Evolutionary conservation across 164 flowering plant species (phyloP).

Genomic region (Tinospora cordifolia): DNA sequence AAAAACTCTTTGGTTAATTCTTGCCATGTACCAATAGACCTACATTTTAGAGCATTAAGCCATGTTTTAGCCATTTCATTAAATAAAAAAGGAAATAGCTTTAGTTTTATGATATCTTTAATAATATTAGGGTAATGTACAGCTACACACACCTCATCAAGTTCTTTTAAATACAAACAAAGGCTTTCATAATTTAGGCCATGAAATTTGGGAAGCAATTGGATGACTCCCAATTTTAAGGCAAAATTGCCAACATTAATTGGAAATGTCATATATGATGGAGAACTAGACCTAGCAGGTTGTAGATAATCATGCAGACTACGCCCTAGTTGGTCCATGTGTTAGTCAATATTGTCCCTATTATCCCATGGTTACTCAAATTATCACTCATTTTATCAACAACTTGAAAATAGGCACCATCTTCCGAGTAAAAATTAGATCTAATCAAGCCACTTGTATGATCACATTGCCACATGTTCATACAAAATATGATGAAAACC

Average conservation of each 20-base stretch:
- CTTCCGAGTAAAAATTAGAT: too few relatives aligned
- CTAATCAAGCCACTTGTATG: too few relatives aligned
- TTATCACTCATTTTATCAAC: too few relatives aligned
- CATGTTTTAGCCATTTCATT: too few relatives aligned
- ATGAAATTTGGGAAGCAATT: slow-evolving; percentile 1
- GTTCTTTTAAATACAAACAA: not conserved
- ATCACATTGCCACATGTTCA: too few relatives aligned
- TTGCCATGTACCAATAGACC: not conserved
- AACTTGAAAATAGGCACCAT: too few relatives aligned
- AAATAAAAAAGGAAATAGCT: not conserved
- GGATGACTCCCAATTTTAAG: not conserved
- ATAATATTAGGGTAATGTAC: too few relatives aligned
- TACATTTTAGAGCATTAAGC: not conserved
- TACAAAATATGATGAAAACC: too few relatives aligned
- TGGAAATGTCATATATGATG: not conserved
- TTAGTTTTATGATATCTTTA: not conserved
- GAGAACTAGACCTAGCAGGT: not conserved
- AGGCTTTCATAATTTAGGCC: not conserved
- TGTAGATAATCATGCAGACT: not conserved
- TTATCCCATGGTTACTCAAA: not conserved
- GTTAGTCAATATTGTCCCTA: not conserved
- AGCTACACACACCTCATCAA: not conserved
- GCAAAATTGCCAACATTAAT: not conserved
- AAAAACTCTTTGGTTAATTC: not conserved
- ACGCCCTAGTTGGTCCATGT: not conserved